Conservation (phyloP, 2,329 filamentous ascomycete genomes). For the Volutella citrinella region DNA sequence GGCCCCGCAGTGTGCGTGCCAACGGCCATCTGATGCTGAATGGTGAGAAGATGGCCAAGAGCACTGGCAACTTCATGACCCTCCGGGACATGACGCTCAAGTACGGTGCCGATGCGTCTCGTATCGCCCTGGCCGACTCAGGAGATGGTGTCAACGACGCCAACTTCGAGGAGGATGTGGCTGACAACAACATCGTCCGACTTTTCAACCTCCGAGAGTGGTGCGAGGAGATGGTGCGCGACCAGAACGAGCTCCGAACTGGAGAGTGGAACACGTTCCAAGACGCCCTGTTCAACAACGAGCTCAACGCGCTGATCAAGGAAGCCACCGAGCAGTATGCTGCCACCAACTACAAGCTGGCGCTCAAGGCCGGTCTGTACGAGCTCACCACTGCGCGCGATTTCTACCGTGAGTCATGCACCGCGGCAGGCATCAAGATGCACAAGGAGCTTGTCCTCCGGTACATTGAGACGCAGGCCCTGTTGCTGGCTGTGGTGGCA, state of each 20-base stretch:
- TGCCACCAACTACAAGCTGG: slow-evolving; percentile 72
- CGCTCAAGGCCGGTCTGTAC: slow-evolving; percentile 83
- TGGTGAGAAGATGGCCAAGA: slow-evolving; percentile 98
- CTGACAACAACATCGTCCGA: slow-evolving; percentile 85
- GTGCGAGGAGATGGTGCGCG: slow-evolving; percentile 80
- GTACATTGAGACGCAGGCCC: slow-evolving; percentile 83
- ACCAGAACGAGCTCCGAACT: slow-evolving; percentile 67
- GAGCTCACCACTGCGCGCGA: slow-evolving; percentile 87
- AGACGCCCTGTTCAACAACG: slow-evolving; percentile 88
- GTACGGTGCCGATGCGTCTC: slow-evolving; percentile 89
- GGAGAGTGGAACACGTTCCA: slow-evolving; percentile 75
- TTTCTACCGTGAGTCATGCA: slow-evolving; percentile 82
- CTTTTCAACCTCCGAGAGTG: slow-evolving; percentile 81
- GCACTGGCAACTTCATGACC: slow-evolving; percentile 95
- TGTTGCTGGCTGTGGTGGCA: slow-evolving; percentile 78
- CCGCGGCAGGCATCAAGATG: slow-evolving; percentile 77
- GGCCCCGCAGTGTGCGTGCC: slow-evolving; percentile 80
- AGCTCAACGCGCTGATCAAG: slow-evolving; percentile 79
- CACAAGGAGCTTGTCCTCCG: slow-evolving; percentile 75
- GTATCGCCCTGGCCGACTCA: slow-evolving; percentile 89
- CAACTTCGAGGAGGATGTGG: slow-evolving; percentile 95
- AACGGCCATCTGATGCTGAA: slow-evolving; percentile 95
- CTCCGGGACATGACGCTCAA: slow-evolving; percentile 82
- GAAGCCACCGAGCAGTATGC: slow-evolving; percentile 79
- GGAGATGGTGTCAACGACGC: slow-evolving; percentile 93